Conservation (phyloP, 2,329 filamentous ascomycete genomes). For the Colletotrichum sp. region DNA sequence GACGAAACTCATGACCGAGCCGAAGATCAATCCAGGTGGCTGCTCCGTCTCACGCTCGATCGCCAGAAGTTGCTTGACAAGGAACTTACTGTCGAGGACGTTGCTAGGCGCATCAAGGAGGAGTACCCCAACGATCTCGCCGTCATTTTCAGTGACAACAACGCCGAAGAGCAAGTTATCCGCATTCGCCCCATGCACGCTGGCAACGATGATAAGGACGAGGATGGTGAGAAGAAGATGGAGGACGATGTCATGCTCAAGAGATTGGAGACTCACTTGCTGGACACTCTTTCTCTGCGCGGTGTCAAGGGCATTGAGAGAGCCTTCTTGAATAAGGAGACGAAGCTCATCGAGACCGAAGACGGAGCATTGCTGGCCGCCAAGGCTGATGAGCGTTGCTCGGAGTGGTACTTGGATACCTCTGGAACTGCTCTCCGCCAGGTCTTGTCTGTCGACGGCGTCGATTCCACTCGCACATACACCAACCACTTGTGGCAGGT, state of each 20-base stretch:
- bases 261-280: slow-evolving; percentile 86
- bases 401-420: slow-evolving; percentile 96
- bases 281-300: slow-evolving; percentile 89
- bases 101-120: slow-evolving; percentile 87
- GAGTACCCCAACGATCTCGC: slow-evolving; percentile 85
- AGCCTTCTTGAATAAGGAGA: slow-evolving; percentile 89
- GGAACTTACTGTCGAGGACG: slow-evolving; percentile 88
- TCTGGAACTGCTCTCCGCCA: slow-evolving; percentile 86
- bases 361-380: slow-evolving; percentile 77
- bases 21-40: slow-evolving; percentile 89
- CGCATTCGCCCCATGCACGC: slow-evolving; percentile 82
- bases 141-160: slow-evolving; percentile 97
- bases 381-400: slow-evolving; percentile 77
- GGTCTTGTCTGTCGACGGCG: slow-evolving; percentile 85
- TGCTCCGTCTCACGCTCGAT: slow-evolving; percentile 91
- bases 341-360: slow-evolving; percentile 66
- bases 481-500: slow-evolving; percentile 97
- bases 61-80: slow-evolving; percentile 96
- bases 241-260: slow-evolving; percentile 94
- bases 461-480: slow-evolving; percentile 85
- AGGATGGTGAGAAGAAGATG: slow-evolving; percentile 64
- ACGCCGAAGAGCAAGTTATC: slow-evolving; percentile 93
- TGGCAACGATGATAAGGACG: slow-evolving; percentile 74
- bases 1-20: slow-evolving; percentile 70
- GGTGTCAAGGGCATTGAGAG: slow-evolving; percentile 88